Evolutionary conservation across 2,329 filamentous ascomycete genomes (phyloP).

Genomic region (Alternaria conjuncta): DNA sequence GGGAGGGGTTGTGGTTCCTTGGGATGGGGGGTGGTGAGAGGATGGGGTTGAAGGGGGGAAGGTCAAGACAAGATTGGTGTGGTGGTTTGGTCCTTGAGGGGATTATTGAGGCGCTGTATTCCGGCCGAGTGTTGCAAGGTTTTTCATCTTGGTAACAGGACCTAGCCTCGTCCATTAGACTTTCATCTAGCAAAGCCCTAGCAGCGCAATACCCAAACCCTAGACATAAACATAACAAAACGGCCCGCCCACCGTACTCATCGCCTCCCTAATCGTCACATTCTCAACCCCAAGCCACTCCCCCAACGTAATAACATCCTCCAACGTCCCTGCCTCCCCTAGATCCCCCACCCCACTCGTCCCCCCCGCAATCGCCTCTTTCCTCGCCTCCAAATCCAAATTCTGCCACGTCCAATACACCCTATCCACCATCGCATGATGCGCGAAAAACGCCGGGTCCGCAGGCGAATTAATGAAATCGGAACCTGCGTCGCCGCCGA

Average conservation of each 20-base stretch:
- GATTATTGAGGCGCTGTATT: not conserved
- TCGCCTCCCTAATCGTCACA: constrained; percentile 47
- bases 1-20: not conserved
- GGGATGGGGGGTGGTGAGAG: not conserved
- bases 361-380: constrained; percentile 52
- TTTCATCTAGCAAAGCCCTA: not conserved
- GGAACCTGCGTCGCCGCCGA: constrained; percentile 47
- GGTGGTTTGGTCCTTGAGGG: not conserved
- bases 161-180: not conserved
- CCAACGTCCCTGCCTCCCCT: constrained; percentile 51
- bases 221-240: constrained; percentile 56
- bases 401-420: constrained; percentile 61
- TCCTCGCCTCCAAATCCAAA: constrained; percentile 47
- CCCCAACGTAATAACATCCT: constrained; percentile 52
- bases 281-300: constrained; percentile 33
- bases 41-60: not conserved
- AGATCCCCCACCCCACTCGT: constrained; percentile 47
- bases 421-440: constrained; percentile 58
- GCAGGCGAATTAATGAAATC: not conserved
- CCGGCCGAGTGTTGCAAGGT: not conserved
- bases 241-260: constrained; percentile 53
- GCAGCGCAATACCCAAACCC: not conserved
- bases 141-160: not conserved
- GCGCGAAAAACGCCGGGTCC: constrained; percentile 22
- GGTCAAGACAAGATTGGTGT: not conserved